Percentiles rank a stretch among this genome's conserved stretches.
Conservation (phyloP, 257 asterid genomes). For the Eustoma russellianum region DNA sequence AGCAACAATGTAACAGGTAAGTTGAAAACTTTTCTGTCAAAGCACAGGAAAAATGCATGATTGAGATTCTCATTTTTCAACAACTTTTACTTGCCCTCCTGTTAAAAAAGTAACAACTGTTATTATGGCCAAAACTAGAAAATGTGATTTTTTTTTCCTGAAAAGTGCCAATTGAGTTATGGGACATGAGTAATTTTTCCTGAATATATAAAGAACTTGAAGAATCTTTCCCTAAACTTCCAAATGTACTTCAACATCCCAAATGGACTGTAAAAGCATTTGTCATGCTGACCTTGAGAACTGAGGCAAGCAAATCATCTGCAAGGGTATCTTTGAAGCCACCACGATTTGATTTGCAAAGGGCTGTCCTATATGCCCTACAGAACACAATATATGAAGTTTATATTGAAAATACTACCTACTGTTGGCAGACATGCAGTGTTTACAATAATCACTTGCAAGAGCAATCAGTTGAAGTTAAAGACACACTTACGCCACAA, state of each 20-base stretch:
- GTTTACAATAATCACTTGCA: neutral
- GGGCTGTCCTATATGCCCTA: slow-evolving; percentile 80
- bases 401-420: neutral
- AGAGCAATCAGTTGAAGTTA: slow-evolving; percentile 10
- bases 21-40: too few species aligned
- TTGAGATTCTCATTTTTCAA: too few species aligned
- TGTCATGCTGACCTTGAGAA: slow-evolving; percentile 52
- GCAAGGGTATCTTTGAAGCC: slow-evolving; percentile 89
- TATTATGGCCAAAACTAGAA: too few species aligned
- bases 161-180: too few species aligned
- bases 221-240: neutral
- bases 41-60: too few species aligned
- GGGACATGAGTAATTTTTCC: too few species aligned
- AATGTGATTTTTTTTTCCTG: too few species aligned
- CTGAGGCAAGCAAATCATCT: slow-evolving; percentile 86
- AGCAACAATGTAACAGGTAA: neutral
- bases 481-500: slow-evolving; percentile 61
- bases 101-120: too few species aligned
- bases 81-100: too few species aligned
- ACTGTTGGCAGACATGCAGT: too few species aligned
- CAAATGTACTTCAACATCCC: neutral
- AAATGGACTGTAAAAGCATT: neutral
- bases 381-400: slow-evolving; percentile 4
- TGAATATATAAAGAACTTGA: too few species aligned
- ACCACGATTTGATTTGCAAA: slow-evolving; percentile 77